Conservation (phyloP, 768 basidiomycete genomes). For the Leccinum truebloodii region DNA sequence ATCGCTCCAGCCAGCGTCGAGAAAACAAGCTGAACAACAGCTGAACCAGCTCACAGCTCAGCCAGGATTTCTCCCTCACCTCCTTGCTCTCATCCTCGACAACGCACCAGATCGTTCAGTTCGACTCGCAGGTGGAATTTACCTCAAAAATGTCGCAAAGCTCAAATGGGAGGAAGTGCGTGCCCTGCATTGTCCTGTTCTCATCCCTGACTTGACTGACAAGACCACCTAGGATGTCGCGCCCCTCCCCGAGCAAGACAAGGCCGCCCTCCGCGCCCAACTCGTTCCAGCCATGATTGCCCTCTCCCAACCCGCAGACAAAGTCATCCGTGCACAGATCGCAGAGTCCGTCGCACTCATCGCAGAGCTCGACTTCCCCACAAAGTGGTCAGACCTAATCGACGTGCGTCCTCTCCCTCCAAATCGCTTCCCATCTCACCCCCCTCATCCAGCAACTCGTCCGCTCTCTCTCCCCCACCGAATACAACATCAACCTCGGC, state of each 20-base stretch:
- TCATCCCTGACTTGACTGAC: neutral
- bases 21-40: conserved; percentile 81
- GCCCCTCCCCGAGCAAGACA: conserved; percentile 72
- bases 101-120: conserved; percentile 63
- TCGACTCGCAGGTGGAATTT: conserved; percentile 83
- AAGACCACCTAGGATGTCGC: conserved; percentile 56
- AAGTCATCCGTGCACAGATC: conserved; percentile 76
- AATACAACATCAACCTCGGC: conserved; percentile 85
- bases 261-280: conserved; percentile 66
- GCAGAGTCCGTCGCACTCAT: conserved; percentile 93
- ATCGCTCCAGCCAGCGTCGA: conserved; percentile 64
- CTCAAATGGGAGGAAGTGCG: conserved; percentile 86
- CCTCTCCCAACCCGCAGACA: conserved; percentile 73
- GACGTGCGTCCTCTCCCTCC: conserved; percentile 59
- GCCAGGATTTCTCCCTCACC: conserved; percentile 74
- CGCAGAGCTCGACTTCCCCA: conserved; percentile 90
- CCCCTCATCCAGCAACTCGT: conserved; percentile 75
- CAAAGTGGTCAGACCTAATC: conserved; percentile 84
- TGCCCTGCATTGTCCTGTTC: conserved; percentile 1
- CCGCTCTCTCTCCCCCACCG: conserved; percentile 70
- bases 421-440: conserved; percentile 16
- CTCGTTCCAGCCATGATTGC: conserved; percentile 92
- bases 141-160: conserved; percentile 90
- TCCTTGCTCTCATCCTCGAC: conserved; percentile 78
- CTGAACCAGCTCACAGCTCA: conserved; percentile 68